Base-by-base conservation (phyloP, 495 filamentous ascomycete species). In the Durotheca rogersii region DNA sequence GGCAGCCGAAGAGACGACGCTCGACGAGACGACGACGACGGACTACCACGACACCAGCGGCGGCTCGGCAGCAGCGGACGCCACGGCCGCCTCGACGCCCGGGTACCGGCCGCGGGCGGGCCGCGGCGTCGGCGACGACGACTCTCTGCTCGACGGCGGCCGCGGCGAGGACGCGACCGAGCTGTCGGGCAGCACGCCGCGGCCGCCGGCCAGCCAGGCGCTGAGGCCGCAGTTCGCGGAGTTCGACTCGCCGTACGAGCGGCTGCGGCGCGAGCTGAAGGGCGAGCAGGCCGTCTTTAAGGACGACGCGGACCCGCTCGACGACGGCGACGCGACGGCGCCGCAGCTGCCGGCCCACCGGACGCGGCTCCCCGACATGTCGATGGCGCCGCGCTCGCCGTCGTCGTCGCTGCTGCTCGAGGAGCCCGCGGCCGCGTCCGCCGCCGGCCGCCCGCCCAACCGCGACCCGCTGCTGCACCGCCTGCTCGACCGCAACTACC, bases 401-500 rank as follows among this genome's bases (percentile, higher is more conserved):
- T 69, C 53, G 18, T 53, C 66, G 1, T 72, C 66, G 6, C 68
- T 51, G 18, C 54, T 65, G 20, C 58, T 61, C 7, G 66, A 65
- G 32, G 66, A 60, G 2, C 51, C 59, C 21, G 61, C 54, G 40
- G 64, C 59, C 62, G 74, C 47, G 33, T 70, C 70, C 53, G 75
- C 73, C 7, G 66, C 71, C 32, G 73, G 69, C 61, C 71, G 70
- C n/a, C n/a, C n/a, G n/a, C n/a, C n/a, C 55, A 60, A 73, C 50
- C 73, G 72, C 16, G 89, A 95, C 64, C 81, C 84, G 1, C 76
- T 98, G 5, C 74, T 98, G 7, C 93, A 98, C 65, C 86, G 86
- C 48, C 75, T 97, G 27, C 81, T 89, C 6, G 89, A 96, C 71
- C 96, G 93, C 65, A 96, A 86, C 33, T 98, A 94, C 68, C 87